Base-by-base conservation (phyloP, 2,329 filamentous ascomycete genomes). In the Thelonectria discophora region DNA sequence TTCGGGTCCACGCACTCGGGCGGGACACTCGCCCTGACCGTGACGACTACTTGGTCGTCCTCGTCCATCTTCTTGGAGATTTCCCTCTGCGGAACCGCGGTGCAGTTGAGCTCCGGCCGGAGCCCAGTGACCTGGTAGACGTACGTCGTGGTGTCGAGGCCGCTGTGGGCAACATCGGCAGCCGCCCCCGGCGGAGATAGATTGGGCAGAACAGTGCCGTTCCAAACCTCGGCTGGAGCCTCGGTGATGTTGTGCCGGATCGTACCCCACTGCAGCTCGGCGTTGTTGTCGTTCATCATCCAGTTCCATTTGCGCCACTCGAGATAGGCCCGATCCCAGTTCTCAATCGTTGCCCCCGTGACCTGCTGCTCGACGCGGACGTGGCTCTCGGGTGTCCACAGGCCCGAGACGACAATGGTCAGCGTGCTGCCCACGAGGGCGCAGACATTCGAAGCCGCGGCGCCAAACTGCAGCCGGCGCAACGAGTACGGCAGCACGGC, bases 371-470 rank as follows among this genome's bases (percentile, higher is more conserved):
- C 13, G 2, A 20, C 13, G 1, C 30, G 13, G 3, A 32, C 9
- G 24, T 45, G n/a, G 3, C 12, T 9, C 17, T 30, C 1, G 3
- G 15, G 17, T 4, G 34, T 17, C 51, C 58, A 60, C 1, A 60
- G 58, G 13, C 58, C 58, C 34, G 58, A 60, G 4, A 60, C 58
- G 3, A 56, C 37, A 15, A 60, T 56, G 21, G 58, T 56, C 1
- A 60, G 17, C 30, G 55, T 40, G 3, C 40, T 47, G 5, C 20
- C 40, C 8, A 60, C 40, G 3, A 56, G 12, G 7, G 51, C 46
- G 39, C 12, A 7, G 6, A 42, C 4, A 9, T 42, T 17, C 13
- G 39, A 42, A 42, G 39, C 39, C 39, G 39, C 37, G n/a, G 37
- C 5, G 12, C 37, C 37, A 13, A 15, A 13, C n/a, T 40, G 37